Base-by-base conservation (phyloP, 805 yeast species). In the Vanderwaltozyma yarrowii region DNA sequence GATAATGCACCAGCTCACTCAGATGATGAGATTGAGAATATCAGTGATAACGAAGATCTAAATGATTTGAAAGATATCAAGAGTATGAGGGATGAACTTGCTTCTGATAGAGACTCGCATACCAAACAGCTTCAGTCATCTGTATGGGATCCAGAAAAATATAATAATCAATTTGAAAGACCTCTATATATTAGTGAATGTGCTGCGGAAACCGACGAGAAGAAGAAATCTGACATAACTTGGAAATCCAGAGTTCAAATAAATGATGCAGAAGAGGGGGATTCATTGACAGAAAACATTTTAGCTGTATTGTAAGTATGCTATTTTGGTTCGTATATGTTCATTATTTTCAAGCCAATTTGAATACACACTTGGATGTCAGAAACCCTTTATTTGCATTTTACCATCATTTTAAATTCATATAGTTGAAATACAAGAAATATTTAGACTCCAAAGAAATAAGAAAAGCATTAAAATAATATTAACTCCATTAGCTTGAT, bases 101-200 rank as follows among this genome's bases (percentile, higher is more conserved):
- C 47, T 10, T 27, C 33, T 5, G 46, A 44, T 14, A 52, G 44
- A 30, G 39, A 46, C 11, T 19, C 36, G 11, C 37, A 45, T 8
- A 41, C 41, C 18, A 8, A 45, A 53, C 44, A 48, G 13, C 49
- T 61, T 19, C 54, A 66, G 7, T 55, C 62, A 10, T 61, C 64
- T 20, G 56, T 65, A 2, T 82, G 88, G 85, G 84, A 82, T 50
- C 71, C 64, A 47, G 71, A 72, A 39, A 61, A 63, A 33, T 84
- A 80, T 41, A 54, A 61, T 24, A 43, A 60, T 10, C 74, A 69
- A 49, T 79, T 83, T 76, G 69, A 64, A 35, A 71, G 67, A 37
- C 80, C 80, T 0, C 56, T 61, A 0, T 76, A 74, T 46, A 39
- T 57, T 2, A 56, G 52, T 15, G 27, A 25, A 7, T 19, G 29